Evolutionary conservation across 2,329 filamentous ascomycete species (phyloP).

Genomic region (Cladosporium sp.): DNA sequence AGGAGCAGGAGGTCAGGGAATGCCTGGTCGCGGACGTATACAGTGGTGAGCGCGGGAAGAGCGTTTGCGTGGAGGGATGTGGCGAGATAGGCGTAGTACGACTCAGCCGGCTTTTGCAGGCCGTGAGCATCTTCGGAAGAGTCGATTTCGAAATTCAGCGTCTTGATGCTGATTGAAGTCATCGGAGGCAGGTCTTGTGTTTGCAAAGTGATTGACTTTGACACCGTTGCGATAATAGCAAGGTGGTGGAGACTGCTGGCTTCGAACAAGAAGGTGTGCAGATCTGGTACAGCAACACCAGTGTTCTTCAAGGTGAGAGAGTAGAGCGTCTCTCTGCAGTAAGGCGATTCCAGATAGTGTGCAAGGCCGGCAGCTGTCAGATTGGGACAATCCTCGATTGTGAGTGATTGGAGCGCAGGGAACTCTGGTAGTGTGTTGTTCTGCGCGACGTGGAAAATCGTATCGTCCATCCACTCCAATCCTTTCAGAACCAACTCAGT

Average conservation of each 20-base stretch:
- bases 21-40: constrained; percentile 82
- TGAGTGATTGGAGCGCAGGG: constrained; percentile 71
- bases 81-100: constrained; percentile 83
- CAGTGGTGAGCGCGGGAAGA: constrained; percentile 69
- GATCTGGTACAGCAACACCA: constrained; percentile 62
- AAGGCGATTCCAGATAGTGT: constrained; percentile 64
- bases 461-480: constrained; percentile 70
- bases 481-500: constrained; percentile 73
- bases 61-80: constrained; percentile 75
- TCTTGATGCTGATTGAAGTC: constrained; percentile 66
- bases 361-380: constrained; percentile 72
- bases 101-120: constrained; percentile 52
- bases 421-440: constrained; percentile 63
- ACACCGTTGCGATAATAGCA: constrained; percentile 57
- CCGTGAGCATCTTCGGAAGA: constrained; percentile 61
- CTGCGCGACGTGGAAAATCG: constrained; percentile 68
- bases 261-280: constrained; percentile 62
- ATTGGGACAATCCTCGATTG: constrained; percentile 68
- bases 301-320: constrained; percentile 72
- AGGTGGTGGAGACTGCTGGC: constrained; percentile 61
- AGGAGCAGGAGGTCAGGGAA: constrained; percentile 81
- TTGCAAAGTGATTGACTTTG: constrained; percentile 55
- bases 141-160: constrained; percentile 81
- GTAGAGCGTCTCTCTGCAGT: constrained; percentile 61
- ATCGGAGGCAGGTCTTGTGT: constrained; percentile 61